Percentiles rank a stretch among this genome's conserved stretches.
phyloP scores from a whole-genome alignment of 2,329 filamentous ascomycete species.

The Tolypocladium pustulatum region DNA sequence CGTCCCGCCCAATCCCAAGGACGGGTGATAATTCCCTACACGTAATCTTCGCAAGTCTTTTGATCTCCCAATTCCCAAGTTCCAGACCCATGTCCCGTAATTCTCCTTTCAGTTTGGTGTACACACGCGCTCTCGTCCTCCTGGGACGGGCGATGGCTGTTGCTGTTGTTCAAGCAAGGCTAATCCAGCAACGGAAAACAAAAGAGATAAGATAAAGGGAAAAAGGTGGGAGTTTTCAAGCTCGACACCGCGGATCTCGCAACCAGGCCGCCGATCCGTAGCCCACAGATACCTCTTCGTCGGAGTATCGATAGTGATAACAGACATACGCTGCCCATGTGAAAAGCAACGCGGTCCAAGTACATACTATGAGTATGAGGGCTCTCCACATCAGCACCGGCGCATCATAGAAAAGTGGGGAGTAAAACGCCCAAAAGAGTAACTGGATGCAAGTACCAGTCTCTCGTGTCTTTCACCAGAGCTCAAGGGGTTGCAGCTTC shows the following conservation, averaged over 20 bases:
- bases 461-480: constrained; percentile 1
- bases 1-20: not conserved
- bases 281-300: not conserved
- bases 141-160: not conserved
- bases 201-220: not conserved
- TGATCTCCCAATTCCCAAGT: not conserved
- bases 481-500: constrained; percentile 35
- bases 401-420: not conserved
- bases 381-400: not conserved
- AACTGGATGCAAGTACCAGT: constrained; percentile 6
- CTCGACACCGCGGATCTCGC: not conserved
- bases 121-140: not conserved
- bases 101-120: not conserved
- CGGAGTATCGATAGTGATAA: not conserved
- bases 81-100: not conserved
- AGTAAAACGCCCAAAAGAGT: not conserved
- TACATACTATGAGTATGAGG: not conserved
- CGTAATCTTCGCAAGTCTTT: not conserved
- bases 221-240: not conserved
- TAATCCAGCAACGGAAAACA: not conserved
- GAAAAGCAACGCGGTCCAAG: not conserved
- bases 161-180: not conserved
- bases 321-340: not conserved
- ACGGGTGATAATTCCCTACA: not conserved
- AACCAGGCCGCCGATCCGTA: not conserved